Evolutionary conservation across 2,329 filamentous ascomycete species (phyloP).

Genomic region (Incumbomyces delicatus): DNA sequence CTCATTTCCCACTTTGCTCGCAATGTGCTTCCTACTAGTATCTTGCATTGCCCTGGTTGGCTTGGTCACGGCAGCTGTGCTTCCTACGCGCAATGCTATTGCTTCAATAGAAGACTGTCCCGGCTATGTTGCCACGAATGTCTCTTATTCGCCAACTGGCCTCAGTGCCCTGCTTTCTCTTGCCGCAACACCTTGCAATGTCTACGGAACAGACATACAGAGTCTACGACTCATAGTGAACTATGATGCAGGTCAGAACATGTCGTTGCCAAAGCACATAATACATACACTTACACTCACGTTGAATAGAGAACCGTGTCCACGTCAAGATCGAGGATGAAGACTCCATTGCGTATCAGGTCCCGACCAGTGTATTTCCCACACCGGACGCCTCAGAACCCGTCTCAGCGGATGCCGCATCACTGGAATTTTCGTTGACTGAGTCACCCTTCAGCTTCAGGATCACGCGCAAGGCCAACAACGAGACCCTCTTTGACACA

Average conservation of each 20-base stretch:
- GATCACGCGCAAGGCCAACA: conserved; percentile 32
- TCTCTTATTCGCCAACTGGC: conserved; percentile 24
- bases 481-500: conserved; percentile 50
- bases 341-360: conserved; percentile 54
- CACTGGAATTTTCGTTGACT: conserved; percentile 43
- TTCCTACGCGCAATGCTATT: background rate
- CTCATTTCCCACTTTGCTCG: no score
- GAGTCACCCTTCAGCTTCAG: conserved; percentile 54
- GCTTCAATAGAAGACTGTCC: conserved; percentile 19
- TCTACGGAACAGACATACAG: conserved; percentile 45
- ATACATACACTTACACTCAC: conserved; percentile 1
- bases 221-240: conserved; percentile 45
- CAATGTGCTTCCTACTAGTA: no score
- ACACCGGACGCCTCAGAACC: conserved; percentile 37
- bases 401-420: conserved; percentile 27
- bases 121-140: conserved; percentile 14
- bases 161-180: conserved; percentile 58
- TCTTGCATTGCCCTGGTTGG: no score
- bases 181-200: conserved; percentile 53
- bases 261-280: conserved; percentile 1
- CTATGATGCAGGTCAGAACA: conserved; percentile 43
- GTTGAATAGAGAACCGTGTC: conserved; percentile 44
- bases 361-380: conserved; percentile 55
- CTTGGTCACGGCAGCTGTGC: no score
- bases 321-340: conserved; percentile 61